Base-by-base conservation (phyloP, 2,329 filamentous ascomycete species). In the Colletotrichum eremochloae region DNA sequence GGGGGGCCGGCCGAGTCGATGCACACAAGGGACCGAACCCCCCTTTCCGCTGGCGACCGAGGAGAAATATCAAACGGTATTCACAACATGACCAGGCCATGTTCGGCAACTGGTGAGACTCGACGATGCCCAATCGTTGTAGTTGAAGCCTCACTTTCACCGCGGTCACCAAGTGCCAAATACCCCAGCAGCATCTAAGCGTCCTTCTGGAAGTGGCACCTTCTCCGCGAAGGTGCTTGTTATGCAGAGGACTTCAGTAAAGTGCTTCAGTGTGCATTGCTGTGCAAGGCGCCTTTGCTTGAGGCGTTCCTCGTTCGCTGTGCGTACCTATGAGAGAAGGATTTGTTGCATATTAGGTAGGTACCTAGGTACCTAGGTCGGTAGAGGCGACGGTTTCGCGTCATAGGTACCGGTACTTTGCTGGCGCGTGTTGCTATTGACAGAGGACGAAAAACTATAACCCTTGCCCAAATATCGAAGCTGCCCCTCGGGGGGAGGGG, bases 61-160 rank as follows among this genome's bases (percentile, higher is more conserved):
- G 38, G 55, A 36, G 31, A 42, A 50, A 69, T 29, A 36, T 44
- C 31, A 60, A 58, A 14, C 33, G 44, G 46, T 20, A 48, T 18
- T 64, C 48, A 50, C 38, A 44, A 42, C 24, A 55, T 55, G 53
- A 50, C 24, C 53, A 65, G 55, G 48, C 50, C 53, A n/a, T 60
- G 58, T 64, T 68, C 69, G 66, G 69, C 65, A 64, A 38, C 24
- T 33, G 61, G 48, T 67, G 67, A 73, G 67, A 70, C 69, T 70
- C 24, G 58, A 55, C 55, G 66, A 71, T 73, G 67, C 71, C 71
- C 71, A 73, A 73, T 73, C 55, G 38, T 48, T 58, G 58, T 60
- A 52, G 33, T 65, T 44, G 53, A 68, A 72, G 70, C 66, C 70
- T 72, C 60, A 72, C 60, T 69, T 69, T 68, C 46, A 60, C 60